Evolutionary conservation across 768 basidiomycete genomes (phyloP), one percentile per base, ranked within the genome.

Genomic region (Boletus subparvulus): DNA sequence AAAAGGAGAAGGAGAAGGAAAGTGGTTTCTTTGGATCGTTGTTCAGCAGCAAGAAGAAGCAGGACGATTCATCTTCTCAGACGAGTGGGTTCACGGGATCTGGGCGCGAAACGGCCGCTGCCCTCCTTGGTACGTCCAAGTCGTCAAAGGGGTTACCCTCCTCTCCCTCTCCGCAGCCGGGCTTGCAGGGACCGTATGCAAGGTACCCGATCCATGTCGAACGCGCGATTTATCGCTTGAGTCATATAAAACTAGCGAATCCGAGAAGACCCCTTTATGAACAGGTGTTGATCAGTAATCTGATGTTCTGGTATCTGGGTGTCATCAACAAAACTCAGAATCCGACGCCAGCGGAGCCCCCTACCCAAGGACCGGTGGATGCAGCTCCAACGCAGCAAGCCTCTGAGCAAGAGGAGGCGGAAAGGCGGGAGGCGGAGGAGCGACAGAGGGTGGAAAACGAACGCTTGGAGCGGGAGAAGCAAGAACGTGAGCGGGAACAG

Each of bases 301-400:
- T 94, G 65, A 97, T 96, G 93, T 98, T 99, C 80, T 99, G 97
- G 97, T 99, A 98, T 70, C 81, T 99, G 37, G 93, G 95, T 13
- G 87, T 98, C 62, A 98, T 98, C 75, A 97, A 98, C 74, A 94
- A 96, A 74, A 83, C 92, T 19, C 88, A 87, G 65, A 81, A 67
- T 50, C 76, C 79, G 14, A 69, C 76, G 13, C 47, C 70, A 37
- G 75, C 78, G 5, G 65, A 73, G 6, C 43, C 71, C 8, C 63
- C 79, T 39, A 61, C 74, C 36, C 73, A 74, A 69, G 64, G 44
- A 24, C 33, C 67, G 48, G 44, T 43, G 51, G 62, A 28, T 58
- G 43, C 61, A 17, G n/a, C 41, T 30, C 69, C 68, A 13, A 63
- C 61, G 10, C 71, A 73, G 39, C 67, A 60, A 46, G 69, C 64